Evolutionary conservation across 1,284 basidiomycete genomes (phyloP).

Genomic region (Pseudozyma thailandica): DNA sequence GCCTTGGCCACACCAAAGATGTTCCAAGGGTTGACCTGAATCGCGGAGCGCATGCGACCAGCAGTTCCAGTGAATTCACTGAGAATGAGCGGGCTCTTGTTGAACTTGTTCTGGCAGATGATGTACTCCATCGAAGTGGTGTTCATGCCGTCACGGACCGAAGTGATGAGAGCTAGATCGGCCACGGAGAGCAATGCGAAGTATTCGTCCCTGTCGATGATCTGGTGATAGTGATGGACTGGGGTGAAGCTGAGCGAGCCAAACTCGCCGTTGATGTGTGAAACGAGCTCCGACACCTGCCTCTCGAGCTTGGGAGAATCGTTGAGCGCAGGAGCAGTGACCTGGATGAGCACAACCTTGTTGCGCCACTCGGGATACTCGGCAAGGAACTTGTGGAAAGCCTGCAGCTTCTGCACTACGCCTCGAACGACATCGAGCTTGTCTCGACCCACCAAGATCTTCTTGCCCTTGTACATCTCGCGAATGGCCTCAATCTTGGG

Average conservation of each 20-base stretch:
- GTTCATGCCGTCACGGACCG: conserved; percentile 97
- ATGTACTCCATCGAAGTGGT: conserved; percentile 96
- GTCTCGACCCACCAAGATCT: conserved; percentile 98
- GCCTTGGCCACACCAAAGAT: conserved; percentile 87
- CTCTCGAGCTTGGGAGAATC: conserved; percentile 94
- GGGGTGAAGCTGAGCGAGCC: conserved; percentile 95
- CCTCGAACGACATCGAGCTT: conserved; percentile 99
- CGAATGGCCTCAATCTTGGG: conserved; percentile 89
- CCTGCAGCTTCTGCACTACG: conserved; percentile 94
- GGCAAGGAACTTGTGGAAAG: conserved; percentile 92
- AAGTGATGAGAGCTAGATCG: conserved; percentile 94
- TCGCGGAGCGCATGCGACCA: conserved; percentile 82
- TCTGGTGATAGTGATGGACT: conserved; percentile 99
- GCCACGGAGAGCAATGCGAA: conserved; percentile 95
- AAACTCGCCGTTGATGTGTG: conserved; percentile 96
- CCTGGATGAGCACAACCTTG: conserved; percentile 79
- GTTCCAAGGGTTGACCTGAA: conserved; percentile 82
- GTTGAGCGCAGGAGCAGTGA: conserved; percentile 92
- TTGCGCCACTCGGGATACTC: conserved; percentile 96
- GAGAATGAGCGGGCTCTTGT: conserved; percentile 82
- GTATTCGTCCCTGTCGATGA: conserved; percentile 93
- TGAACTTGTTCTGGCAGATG: conserved; percentile 84
- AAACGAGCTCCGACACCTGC: conserved; percentile 92
- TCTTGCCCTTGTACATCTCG: conserved; percentile 91
- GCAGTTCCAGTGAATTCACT: conserved; percentile 98